A percentile compares a stretch with the other conserved stretches of the same genome.
Conservation (phyloP, 257 asterid genomes). For the Nicotiana paniculata region DNA sequence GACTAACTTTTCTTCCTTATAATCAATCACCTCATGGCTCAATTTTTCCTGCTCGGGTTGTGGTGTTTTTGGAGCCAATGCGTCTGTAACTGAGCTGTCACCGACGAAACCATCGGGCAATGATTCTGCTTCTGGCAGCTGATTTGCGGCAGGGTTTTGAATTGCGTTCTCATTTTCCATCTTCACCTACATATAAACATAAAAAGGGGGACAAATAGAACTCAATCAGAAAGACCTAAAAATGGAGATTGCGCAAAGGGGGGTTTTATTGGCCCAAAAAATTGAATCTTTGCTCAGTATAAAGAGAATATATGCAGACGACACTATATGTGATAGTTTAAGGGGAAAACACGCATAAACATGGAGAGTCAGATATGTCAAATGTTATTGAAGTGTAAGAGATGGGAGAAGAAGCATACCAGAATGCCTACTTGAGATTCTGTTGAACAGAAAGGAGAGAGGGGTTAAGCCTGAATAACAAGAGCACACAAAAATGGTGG, state of each 20-base stretch:
- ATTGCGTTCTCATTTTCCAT: constrained; percentile 44
- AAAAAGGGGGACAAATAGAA: background rate
- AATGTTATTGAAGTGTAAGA: background rate
- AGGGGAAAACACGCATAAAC: background rate
- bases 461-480: background rate
- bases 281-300: background rate
- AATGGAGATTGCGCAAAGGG: background rate
- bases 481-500: background rate
- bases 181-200: constrained; percentile 24
- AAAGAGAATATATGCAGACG: background rate
- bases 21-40: constrained; percentile 29
- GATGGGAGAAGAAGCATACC: background rate
- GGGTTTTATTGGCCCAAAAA: background rate
- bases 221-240: background rate
- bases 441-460: background rate
- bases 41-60: constrained; percentile 19
- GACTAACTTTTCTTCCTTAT: constrained; percentile 63
- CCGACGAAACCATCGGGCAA: constrained; percentile 88
- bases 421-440: background rate
- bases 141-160: constrained; percentile 43
- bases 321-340: background rate
- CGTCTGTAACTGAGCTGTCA: constrained; percentile 45
- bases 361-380: background rate
- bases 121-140: constrained; percentile 86
- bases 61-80: constrained; percentile 17